Evolutionary conservation across 768 basidiomycete genomes (phyloP).

Genomic region (Nidula microcarpa): DNA sequence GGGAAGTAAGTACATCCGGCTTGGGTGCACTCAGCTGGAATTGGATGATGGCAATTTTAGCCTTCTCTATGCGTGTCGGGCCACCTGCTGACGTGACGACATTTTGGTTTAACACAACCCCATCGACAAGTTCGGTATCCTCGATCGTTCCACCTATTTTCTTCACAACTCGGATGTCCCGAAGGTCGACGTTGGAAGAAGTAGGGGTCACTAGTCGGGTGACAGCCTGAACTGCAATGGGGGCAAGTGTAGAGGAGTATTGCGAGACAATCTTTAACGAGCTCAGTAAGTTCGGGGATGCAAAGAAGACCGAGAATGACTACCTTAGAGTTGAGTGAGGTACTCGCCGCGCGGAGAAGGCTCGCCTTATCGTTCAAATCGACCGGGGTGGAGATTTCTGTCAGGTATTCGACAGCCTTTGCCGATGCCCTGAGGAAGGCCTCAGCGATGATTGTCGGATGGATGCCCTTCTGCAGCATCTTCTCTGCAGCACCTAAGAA

Average conservation of each 20-base stretch:
- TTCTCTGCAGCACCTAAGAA: slow-evolving; percentile 94
- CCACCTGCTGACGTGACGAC: slow-evolving; percentile 89
- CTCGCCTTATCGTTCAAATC: slow-evolving; percentile 84
- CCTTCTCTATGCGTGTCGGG: slow-evolving; percentile 94
- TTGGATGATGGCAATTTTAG: slow-evolving; percentile 96
- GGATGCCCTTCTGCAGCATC: slow-evolving; percentile 94
- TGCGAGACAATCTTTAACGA: slow-evolving; percentile 88
- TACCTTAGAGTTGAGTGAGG: slow-evolving; percentile 95
- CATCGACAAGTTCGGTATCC: slow-evolving; percentile 95
- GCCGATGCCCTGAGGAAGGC: slow-evolving; percentile 89
- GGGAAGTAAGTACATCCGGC: slow-evolving; percentile 68
- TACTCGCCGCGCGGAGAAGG: slow-evolving; percentile 89
- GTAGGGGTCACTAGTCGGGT: slow-evolving; percentile 84
- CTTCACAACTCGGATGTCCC: slow-evolving; percentile 95
- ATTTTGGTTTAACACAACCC: slow-evolving; percentile 96
- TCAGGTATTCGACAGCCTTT: slow-evolving; percentile 92
- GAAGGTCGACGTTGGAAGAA: slow-evolving; percentile 93
- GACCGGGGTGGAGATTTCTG: slow-evolving; percentile 89
- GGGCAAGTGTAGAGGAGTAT: slow-evolving; percentile 97
- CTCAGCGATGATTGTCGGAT: slow-evolving; percentile 96
- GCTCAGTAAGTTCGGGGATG: slow-evolving; percentile 2
- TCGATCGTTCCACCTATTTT: slow-evolving; percentile 99
- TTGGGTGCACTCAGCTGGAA: slow-evolving; percentile 98
- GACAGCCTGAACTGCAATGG: slow-evolving; percentile 96
- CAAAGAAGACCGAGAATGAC: slow-evolving; percentile 5